Evolutionary conservation across 768 basidiomycete genomes (phyloP).

Genomic region (Porphyrellus cyaneotinctus): DNA sequence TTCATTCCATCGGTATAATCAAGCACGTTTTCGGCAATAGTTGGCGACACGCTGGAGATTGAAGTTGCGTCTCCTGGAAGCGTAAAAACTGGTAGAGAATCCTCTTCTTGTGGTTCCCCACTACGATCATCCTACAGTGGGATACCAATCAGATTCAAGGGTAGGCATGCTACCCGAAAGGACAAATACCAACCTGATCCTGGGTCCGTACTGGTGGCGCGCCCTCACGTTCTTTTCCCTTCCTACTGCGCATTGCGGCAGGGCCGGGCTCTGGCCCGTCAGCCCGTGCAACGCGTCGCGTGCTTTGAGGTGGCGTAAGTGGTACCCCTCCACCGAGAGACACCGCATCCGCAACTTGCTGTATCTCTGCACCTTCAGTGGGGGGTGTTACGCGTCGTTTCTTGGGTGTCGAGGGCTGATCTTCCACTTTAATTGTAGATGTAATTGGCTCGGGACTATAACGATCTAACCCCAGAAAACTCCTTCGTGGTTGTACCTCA

Average conservation of each 20-base stretch:
- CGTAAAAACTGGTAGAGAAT: constrained; percentile 20
- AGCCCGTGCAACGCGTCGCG: constrained; percentile 5
- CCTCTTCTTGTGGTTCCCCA: constrained; percentile 7
- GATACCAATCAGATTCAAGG: neutral
- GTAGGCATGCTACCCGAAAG: neutral
- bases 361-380: neutral
- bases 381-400: constrained; percentile 15
- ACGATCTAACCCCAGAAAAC: constrained; percentile 25
- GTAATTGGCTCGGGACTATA: constrained; percentile 7
- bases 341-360: neutral
- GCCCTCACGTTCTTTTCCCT: constrained; percentile 27
- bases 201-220: neutral
- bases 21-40: constrained; percentile 24
- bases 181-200: constrained; percentile 15
- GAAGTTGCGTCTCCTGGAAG: constrained; percentile 11
- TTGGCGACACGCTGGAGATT: constrained; percentile 19
- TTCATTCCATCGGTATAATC: constrained; percentile 23
- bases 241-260: constrained; percentile 14
- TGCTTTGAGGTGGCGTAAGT: constrained; percentile 29
- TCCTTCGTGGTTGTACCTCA: constrained; percentile 12
- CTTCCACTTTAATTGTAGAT: constrained; percentile 10
- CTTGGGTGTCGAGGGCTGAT: constrained; percentile 24
- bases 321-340: constrained; percentile 1
- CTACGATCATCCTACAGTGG: neutral
- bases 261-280: neutral